phyloP scores from a whole-genome alignment of 176 grass and related monocot genomes.

The Rhynchospora pubera region DNA sequence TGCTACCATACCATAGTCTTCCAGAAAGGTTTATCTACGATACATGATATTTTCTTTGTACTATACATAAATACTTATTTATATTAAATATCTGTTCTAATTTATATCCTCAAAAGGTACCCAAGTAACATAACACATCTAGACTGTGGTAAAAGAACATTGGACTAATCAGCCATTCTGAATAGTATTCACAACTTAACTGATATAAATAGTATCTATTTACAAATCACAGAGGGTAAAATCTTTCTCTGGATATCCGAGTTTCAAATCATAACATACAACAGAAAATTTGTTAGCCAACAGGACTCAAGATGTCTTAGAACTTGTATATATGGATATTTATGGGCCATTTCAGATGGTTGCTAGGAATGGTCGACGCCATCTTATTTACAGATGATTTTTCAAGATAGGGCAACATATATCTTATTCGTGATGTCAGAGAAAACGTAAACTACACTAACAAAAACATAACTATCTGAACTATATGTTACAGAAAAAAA shows the following conservation, averaged over 20 bases:
- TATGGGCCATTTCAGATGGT: too few relatives aligned
- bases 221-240: not conserved
- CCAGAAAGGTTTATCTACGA: not conserved
- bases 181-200: not conserved
- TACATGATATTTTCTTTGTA: not conserved
- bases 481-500: conserved; percentile 9
- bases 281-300: not conserved
- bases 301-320: too few relatives aligned
- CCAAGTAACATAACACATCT: not conserved
- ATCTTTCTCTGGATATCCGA: not conserved
- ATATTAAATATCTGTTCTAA: not conserved
- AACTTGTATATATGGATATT: too few relatives aligned
- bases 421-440: too few relatives aligned
- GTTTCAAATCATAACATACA: not conserved
- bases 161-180: not conserved
- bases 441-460: too few relatives aligned
- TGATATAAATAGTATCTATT: not conserved
- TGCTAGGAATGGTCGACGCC: too few relatives aligned
- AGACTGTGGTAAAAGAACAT: not conserved
- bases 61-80: not conserved
- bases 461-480: not conserved
- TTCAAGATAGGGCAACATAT: too few relatives aligned
- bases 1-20: not conserved
- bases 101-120: not conserved
- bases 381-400: too few relatives aligned